phyloP scores from a whole-genome alignment of 768 basidiomycete genomes.

The Kockovaella imperatae region DNA sequence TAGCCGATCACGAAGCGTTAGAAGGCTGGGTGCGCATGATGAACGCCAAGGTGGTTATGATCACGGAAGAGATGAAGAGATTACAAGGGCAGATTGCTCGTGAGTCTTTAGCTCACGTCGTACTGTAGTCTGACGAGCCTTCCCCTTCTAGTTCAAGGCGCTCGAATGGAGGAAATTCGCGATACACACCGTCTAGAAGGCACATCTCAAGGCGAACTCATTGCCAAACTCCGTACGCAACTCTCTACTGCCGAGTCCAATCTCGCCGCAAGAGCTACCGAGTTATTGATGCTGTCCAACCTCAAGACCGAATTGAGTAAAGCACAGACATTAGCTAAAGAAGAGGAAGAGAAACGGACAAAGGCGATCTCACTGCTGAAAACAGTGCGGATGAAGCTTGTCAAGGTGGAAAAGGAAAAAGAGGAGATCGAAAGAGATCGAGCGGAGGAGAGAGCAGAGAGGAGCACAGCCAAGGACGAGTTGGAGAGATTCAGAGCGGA shows the following conservation, averaged over 20 bases:
- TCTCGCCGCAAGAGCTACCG: conserved; percentile 48
- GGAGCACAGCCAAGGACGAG: conserved; percentile 55
- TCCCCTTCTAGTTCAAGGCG: conserved; percentile 63
- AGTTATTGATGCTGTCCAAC: conserved; percentile 54
- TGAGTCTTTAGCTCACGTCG: conserved; percentile 46
- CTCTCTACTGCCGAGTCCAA: conserved; percentile 64
- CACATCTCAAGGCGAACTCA: conserved; percentile 66
- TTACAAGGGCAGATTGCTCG: conserved; percentile 65
- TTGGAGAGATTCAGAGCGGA: conserved; percentile 57
- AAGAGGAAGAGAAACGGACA: conserved; percentile 93
- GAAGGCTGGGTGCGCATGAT: conserved; percentile 65
- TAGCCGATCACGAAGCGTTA: conserved; percentile 59
- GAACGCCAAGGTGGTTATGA: conserved; percentile 62
- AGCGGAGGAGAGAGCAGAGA: conserved; percentile 52
- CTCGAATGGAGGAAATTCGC: conserved; percentile 71
- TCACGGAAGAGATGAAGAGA: conserved; percentile 70
- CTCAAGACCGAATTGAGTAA: conserved; percentile 61
- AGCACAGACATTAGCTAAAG: conserved; percentile 60
- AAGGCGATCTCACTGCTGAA: conserved; percentile 90
- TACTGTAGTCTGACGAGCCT: neutral
- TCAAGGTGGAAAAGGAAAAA: conserved; percentile 88
- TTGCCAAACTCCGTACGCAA: conserved; percentile 63
- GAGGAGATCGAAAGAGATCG: conserved; percentile 68
- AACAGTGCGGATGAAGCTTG: conserved; percentile 91
- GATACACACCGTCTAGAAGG: conserved; percentile 75